A percentile compares a stretch with the other conserved stretches of the same genome.
These are phyloP conservation scores for Camellia japonica DNA, from an alignment of 148 eudicot species.

Conservation along the genomic window DNA sequence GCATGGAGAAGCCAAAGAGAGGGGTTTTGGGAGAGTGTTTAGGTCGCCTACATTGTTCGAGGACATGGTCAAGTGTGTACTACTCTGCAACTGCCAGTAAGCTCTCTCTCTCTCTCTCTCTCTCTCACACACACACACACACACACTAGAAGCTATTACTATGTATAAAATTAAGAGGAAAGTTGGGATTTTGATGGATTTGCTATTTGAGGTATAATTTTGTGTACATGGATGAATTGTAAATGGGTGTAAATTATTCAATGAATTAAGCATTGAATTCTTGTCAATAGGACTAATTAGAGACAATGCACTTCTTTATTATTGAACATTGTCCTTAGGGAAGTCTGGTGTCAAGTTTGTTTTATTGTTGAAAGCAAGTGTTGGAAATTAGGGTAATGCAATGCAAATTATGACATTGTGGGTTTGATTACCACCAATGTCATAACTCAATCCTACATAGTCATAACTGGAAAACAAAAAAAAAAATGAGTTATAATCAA, in stretches of 20 bases:
- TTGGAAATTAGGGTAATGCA: no score
- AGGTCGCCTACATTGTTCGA: conserved; percentile 83
- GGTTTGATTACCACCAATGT: no score
- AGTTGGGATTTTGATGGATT: not conserved
- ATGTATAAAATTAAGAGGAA: not conserved
- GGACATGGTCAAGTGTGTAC: conserved; percentile 79
- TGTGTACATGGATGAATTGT: not conserved
- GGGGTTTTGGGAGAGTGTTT: conserved; percentile 68
- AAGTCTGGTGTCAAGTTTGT: no score
- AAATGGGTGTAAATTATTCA: not conserved
- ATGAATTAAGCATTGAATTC: not conserved
- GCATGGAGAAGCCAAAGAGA: conserved; percentile 43
- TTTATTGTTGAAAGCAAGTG: no score
- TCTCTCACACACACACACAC: no score
- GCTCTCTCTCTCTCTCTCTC: conserved; percentile 18
- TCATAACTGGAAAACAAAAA: no score
- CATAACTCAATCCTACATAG: no score
- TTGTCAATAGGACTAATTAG: not conserved
- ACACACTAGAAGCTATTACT: not conserved
- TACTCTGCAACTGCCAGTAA: conserved; percentile 69
- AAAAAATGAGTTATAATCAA: no score
- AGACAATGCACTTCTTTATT: no score
- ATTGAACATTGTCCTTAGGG: no score
- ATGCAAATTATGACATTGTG: no score
- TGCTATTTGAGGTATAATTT: not conserved